Conservation (phyloP, 2,329 filamentous ascomycete genomes). For the Pseudophaeomoniella oleicola region DNA sequence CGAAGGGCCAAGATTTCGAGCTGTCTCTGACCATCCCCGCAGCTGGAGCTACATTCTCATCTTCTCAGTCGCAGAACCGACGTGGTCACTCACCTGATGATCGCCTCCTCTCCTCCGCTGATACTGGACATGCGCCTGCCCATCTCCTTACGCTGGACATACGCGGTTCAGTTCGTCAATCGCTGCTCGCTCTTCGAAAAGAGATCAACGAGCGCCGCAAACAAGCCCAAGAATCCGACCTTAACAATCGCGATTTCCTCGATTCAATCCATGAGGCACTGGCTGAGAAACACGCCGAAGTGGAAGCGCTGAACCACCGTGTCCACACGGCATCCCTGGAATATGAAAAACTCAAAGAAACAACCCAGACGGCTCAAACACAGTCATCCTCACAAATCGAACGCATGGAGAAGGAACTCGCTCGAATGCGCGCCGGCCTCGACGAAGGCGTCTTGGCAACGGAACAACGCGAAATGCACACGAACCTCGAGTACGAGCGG, state of each 20-base stretch:
- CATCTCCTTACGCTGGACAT: conserved; percentile 84
- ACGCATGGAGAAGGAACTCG: conserved; percentile 97
- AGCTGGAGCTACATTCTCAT: conserved; percentile 64
- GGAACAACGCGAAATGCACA: conserved; percentile 48
- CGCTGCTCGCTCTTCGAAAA: conserved; percentile 64
- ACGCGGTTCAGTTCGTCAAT: conserved; percentile 64
- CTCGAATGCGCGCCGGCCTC: conserved; percentile 20
- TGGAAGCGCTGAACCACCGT: conserved; percentile 79
- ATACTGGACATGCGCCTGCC: conserved; percentile 76
- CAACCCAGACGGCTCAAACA: conserved; percentile 73
- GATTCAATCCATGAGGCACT: conserved; percentile 94
- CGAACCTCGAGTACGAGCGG: conserved; percentile 11
- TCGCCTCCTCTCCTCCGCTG: conserved; percentile 65
- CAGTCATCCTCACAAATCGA: conserved; percentile 88
- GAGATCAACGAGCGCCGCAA: conserved; percentile 84
- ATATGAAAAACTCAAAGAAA: conserved; percentile 73
- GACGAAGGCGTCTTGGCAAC: conserved; percentile 21
- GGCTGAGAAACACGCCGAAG: conserved; percentile 85
- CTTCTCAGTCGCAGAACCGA: conserved; percentile 27
- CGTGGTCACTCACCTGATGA: conserved; percentile 39
- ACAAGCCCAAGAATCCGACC: conserved; percentile 70
- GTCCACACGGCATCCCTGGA: conserved; percentile 82
- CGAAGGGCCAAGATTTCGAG: conserved; percentile 74
- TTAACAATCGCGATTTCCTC: conserved; percentile 85
- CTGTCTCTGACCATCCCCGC: conserved; percentile 55